Percentiles rank a stretch among this genome's conserved stretches.
Evolutionary conservation across 129 eudicot genomes (phyloP).

Genomic region (Glebionis coronaria): DNA sequence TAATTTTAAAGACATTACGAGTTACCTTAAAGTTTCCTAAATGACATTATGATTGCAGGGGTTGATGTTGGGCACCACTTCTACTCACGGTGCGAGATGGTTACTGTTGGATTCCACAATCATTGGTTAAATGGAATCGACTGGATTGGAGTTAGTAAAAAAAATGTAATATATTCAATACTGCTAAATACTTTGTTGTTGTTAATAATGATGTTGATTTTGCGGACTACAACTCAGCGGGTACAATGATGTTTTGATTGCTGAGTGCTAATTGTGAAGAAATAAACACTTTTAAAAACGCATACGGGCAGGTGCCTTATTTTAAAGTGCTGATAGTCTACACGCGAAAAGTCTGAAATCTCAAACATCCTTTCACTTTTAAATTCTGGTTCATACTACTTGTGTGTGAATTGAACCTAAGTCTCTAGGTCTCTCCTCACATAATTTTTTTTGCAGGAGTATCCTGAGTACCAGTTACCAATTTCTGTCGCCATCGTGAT

Average conservation of each 20-base stretch:
- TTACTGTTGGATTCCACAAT: conserved; percentile 77
- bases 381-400: neutral
- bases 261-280: too few species aligned
- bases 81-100: conserved; percentile 95
- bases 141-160: conserved; percentile 37
- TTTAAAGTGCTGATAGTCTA: too few species aligned
- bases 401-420: neutral
- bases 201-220: neutral
- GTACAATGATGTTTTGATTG: too few species aligned
- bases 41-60: conserved; percentile 41
- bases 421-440: too few species aligned
- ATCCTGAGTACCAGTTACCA: conserved; percentile 44
- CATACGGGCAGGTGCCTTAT: too few species aligned
- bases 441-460: conserved; percentile 36
- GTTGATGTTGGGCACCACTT: conserved; percentile 95
- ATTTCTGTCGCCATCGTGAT: conserved; percentile 70
- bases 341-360: too few species aligned
- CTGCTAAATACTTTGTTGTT: conserved; percentile 8
- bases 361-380: neutral
- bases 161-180: conserved; percentile 26
- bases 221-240: neutral
- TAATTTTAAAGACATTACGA: too few species aligned
- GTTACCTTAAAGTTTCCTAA: too few species aligned
- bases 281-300: too few species aligned
- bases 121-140: conserved; percentile 95